Evolutionary conservation across 495 filamentous ascomycete genomes (phyloP).

Genomic region (Beverwykella pulmonaria): DNA sequence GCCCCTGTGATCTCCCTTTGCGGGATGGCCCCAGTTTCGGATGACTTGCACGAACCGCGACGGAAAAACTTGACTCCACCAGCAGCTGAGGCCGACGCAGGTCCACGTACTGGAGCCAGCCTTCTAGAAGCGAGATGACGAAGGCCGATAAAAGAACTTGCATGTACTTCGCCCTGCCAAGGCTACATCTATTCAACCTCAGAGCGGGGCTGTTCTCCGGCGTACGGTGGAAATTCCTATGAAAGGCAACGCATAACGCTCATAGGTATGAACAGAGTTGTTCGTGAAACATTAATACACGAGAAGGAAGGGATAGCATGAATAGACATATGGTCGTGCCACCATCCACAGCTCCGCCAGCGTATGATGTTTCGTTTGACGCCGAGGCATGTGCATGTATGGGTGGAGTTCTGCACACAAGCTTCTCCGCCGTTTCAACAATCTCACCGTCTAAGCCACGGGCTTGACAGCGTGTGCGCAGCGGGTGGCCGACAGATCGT

Average conservation of each 20-base stretch:
- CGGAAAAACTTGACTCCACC: slow-evolving; percentile 18
- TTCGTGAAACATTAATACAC: too few species aligned
- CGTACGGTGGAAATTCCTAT: neutral
- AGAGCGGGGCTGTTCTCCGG: too few species aligned
- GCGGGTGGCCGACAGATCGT: neutral
- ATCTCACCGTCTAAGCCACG: neutral
- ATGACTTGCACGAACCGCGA: neutral
- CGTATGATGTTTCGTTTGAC: slow-evolving; percentile 34
- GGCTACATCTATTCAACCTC: neutral
- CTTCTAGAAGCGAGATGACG: slow-evolving; percentile 7
- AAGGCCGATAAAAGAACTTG: neutral
- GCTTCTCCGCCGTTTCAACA: slow-evolving; percentile 22
- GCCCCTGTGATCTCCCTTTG: slow-evolving; percentile 1
- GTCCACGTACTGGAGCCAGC: neutral
- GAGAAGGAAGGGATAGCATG: neutral
- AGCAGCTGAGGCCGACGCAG: neutral
- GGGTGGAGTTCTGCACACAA: neutral
- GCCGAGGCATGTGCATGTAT: slow-evolving; percentile 10
- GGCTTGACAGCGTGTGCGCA: neutral
- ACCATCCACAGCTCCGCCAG: neutral
- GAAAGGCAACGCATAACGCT: neutral
- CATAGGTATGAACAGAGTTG: too few species aligned
- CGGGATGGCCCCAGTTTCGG: slow-evolving; percentile 4
- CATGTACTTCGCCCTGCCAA: neutral
- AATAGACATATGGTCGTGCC: neutral